Base-by-base conservation (phyloP, 768 basidiomycete genomes). In the Phlebiopsis gigantea region DNA sequence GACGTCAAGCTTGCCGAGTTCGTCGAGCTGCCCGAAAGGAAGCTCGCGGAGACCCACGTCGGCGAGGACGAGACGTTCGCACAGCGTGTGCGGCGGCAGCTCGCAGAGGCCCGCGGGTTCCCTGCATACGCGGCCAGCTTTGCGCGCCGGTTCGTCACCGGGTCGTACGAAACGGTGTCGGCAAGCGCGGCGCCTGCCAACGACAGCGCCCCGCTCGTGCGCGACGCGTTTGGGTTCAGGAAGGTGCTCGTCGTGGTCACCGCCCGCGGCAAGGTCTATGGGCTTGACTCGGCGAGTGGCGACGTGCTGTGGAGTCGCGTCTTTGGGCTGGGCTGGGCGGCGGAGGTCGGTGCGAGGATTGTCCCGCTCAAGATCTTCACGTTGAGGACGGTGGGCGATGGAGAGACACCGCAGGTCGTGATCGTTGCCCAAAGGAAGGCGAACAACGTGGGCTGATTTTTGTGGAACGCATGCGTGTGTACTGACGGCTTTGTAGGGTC, bases 221-320 rank as follows among this genome's bases (percentile, higher is more conserved):
- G 90, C 4, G 93, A 95, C 64, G 70, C 84, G 0, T 96, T 95
- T 66, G 93, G 93, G 0, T 92, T 97, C 72, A 79, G 87, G 34
- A 91, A 97, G 66, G 69, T 97, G 26, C 80, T 95, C 45, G 80
- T 96, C 4, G 78, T 75, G 5, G 88, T 84, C 0, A 92, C 89
- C 2, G 62, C 74, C 0, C 75, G 79, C 26, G 92, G 93, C 1
- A 93, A 91, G 64, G 61, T 94, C 0, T 93, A 84, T 64, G 94
- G 85, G 0, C 71, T 98, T 43, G 93, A 97, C 63, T 87, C 90
- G 1, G 80, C 83, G 9, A 88, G 77, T 44, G 94, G 94, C 0
- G 74, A 78, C 1, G 76, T 92, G 28, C 65, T 96, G 1, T 98
- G 94, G 94, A 86, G 80, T 61, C 81, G 83, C 9, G 73, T 90